Evolutionary conservation across 768 basidiomycete genomes (phyloP), one percentile per base, ranked within the genome.

Genomic region (Lentinula sp.): DNA sequence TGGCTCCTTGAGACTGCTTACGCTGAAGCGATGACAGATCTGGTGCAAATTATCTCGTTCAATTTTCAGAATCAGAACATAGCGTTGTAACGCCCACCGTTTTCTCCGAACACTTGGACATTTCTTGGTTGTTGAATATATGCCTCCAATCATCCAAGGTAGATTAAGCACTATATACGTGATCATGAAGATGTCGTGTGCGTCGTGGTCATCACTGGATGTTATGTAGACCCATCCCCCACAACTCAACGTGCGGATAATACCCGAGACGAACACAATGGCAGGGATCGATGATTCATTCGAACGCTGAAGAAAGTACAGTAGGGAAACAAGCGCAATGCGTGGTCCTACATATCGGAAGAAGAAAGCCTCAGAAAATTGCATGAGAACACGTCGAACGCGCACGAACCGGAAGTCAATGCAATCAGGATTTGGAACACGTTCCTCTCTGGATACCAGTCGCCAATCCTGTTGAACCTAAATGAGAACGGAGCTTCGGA

Each of bases 161-260:
- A 93, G 67, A 67, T 91, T 93, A 70, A 85, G 83, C 3, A 91
- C 78, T 63, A 96, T 90, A 69, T 95, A 96, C 56, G 81, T 71
- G 62, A 95, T 86, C 94, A 96, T 96, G 69, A 87, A 84, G 41
- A 93, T 73, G 69, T 96, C 94, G 73, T 96, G 94, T 13, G 79
- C 77, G 67, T 90, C 88, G 66, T 93, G 91, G 73, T 90, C 81
- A 69, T 95, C 93, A 56, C 75, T 84, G 2, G 90, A 91, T 0
- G 94, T 95, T 67, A 95, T 85, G 67, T 86, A 96, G 33, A 95
- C 91, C 93, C 93, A 96, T 32, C 94, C 93, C 36, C 91, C 94
- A 66, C 93, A 95, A 2, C 84, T 80, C 36, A 95, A 71, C 0
- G 93, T 93, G 61, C 93, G 79, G 16, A 90, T 69, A 20, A 93